Base-by-base conservation (phyloP, 2,329 filamentous ascomycete species). In the Beauveria sp. region DNA sequence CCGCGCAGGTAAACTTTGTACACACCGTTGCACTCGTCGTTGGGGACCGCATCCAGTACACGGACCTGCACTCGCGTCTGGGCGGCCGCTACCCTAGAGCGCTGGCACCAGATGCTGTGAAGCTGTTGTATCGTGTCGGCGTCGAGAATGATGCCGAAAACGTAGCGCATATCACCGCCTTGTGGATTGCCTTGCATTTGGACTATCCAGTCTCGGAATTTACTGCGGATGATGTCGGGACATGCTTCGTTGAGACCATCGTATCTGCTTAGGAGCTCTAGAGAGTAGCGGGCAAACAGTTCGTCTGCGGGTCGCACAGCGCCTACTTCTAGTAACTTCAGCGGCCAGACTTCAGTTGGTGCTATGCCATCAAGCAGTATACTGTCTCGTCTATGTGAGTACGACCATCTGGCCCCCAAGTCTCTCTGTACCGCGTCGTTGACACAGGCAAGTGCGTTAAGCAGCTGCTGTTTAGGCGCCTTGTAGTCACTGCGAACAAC, bases 151-250 rank as follows among this genome's bases (percentile, higher is more conserved):
- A 61, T 12, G 34, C 43, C 43, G 7, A 61, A 61, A n/a, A 61
- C 58, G 45, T 50, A 56, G 51, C 58, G 51, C 51, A 61, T 61
- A 18, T 61, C 51, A 3, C 58, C 45, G 10, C 51, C 45, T 6
- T 38, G 22, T 14, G 43, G 5, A 14, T 43, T 55, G 0, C 43
- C 51, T 12, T 24, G 20, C 24, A 3, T n/a, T 42, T 28, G n/a
- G 2, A 43, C 9, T 12, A 61, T 54, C 58, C 58, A 61, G 20
- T 26, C 14, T 30, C 38, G 58, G 4, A 61, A 61, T 5, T 16
- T 20, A 3, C 16, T 3, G 10, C 58, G 58, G 3, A 50, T 4
- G 6, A 20, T 49, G 18, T 34, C 58, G 3, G 8, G 12, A 18
- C 34, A 14, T 3, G 51, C 51, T 20, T 30, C 50, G 28, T 54